phyloP scores from a whole-genome alignment of 345 rosid genomes.

The Rhodomyrtus tomentosa region DNA sequence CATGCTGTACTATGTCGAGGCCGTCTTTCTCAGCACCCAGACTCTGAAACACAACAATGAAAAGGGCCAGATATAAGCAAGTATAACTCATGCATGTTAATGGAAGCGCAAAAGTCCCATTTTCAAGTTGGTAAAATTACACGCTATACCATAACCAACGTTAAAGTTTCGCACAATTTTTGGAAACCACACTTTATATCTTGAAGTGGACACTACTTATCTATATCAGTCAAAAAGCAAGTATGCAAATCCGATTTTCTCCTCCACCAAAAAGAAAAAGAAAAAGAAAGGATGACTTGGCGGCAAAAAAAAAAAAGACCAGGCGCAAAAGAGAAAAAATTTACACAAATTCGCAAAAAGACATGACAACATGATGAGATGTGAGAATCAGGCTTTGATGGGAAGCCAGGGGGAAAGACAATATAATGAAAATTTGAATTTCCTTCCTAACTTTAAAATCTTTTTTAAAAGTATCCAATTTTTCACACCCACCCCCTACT shows the following conservation, averaged over 20 bases:
- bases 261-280: not conserved
- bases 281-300: no score
- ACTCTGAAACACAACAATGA: slow-evolving; percentile 26
- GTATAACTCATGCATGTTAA: not conserved
- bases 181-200: not conserved
- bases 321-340: not conserved
- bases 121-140: not conserved
- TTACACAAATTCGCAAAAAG: not conserved
- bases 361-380: not conserved
- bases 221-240: not conserved
- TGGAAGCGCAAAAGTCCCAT: not conserved
- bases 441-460: not conserved
- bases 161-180: not conserved
- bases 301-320: not conserved
- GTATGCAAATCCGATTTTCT: not conserved
- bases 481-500: not conserved
- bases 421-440: not conserved
- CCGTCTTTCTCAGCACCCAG: slow-evolving; percentile 80
- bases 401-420: not conserved
- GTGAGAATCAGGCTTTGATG: not conserved
- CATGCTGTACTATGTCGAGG: slow-evolving; percentile 66
- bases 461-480: not conserved
- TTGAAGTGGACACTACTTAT: not conserved
- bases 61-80: not conserved
- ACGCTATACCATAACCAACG: not conserved